Percentiles rank a stretch among this genome's conserved stretches.
These are phyloP conservation scores for Phytophthora sp. DNA, from an alignment of 352 stramenopile genomes.

Conservation along the genomic window DNA sequence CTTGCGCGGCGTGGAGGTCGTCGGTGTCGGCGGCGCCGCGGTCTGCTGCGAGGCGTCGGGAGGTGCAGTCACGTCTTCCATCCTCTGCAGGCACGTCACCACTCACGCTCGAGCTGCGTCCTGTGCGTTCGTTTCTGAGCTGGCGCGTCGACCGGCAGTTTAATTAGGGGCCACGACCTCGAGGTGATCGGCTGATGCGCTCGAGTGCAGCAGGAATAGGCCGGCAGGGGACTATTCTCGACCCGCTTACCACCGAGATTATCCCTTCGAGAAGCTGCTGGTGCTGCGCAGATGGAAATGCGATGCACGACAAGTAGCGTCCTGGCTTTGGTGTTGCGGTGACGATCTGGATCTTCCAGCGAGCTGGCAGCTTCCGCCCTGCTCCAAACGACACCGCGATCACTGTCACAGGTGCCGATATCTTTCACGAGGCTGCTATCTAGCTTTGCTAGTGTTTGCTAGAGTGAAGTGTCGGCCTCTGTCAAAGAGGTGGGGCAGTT, in stretches of 20 bases:
- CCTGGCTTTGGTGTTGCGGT: conserved; percentile 22
- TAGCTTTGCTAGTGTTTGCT: background rate
- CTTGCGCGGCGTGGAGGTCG: conserved; percentile 23
- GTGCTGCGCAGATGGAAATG: conserved; percentile 1
- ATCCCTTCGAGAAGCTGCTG: background rate
- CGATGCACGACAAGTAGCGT: conserved; percentile 26
- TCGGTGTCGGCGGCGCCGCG: background rate
- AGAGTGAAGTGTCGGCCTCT: too few relatives aligned
- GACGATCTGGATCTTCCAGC: conserved; percentile 17
- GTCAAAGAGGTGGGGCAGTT: too few relatives aligned
- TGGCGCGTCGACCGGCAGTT: background rate
- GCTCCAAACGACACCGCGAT: conserved; percentile 8
- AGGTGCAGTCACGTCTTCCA: conserved; percentile 9
- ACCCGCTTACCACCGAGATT: conserved; percentile 14
- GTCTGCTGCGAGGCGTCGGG: conserved; percentile 6
- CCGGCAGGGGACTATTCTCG: conserved; percentile 21
- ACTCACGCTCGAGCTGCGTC: background rate
- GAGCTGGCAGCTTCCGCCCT: conserved; percentile 13
- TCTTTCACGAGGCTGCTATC: background rate
- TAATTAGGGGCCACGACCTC: conserved; percentile 5
- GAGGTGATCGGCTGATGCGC: background rate
- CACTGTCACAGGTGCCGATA: background rate
- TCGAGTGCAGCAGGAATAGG: conserved; percentile 11
- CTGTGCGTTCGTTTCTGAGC: conserved; percentile 14
- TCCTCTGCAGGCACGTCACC: conserved; percentile 6